Base-by-base conservation (phyloP, 768 basidiomycete genomes). In the Leccinum variicolor region DNA sequence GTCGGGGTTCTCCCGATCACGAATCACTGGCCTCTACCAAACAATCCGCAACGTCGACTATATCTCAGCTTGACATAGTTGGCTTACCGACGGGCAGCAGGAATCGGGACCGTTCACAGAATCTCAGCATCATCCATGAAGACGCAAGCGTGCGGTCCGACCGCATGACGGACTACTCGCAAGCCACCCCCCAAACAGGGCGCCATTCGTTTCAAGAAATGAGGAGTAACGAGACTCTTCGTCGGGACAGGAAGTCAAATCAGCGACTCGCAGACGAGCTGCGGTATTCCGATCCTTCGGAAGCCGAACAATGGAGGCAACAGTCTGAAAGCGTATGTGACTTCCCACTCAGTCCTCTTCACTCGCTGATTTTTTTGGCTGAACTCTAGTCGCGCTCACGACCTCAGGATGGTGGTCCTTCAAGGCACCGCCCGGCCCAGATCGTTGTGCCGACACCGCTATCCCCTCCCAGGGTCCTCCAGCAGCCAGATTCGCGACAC, bases 201-300 rank as follows among this genome's bases (percentile, higher is more conserved):
- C 59, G 59, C 7, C 50, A 34, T 17, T 46, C 58, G 0, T 51
- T 60, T 21, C 61, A 58, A 48, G 65, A 64, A 19, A 56, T 45
- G 59, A 57, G 59, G 19, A 64, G 64, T 4, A 58, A 52, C 17
- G 72, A 68, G 21, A 60, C 61, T 0, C 26, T 57, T 4, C 61
- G 54, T 10, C 62, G 52, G 14, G 64, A 68, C 7, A 57, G 59
- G 49, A 60, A 48, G 46, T 31, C 63, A 26, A 75, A 67, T 6
- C 74, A 75, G 14, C 55, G 60, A 17, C 54, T 75, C 9, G 74
- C 74, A 19, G 75, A 75, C 19, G 70, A 69, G n/a, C 49, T 76
- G 28, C 64, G 74, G 36, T 71, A 75, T 54, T 75, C 74, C 9
- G 57, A 75, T 53, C 71, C 74, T 31, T 56, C 66, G 3, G 59